A percentile compares a stretch with the other conserved stretches of the same genome.
Conservation (phyloP, 2,329 filamentous ascomycete genomes). For the Colletotrichum truncatum region DNA sequence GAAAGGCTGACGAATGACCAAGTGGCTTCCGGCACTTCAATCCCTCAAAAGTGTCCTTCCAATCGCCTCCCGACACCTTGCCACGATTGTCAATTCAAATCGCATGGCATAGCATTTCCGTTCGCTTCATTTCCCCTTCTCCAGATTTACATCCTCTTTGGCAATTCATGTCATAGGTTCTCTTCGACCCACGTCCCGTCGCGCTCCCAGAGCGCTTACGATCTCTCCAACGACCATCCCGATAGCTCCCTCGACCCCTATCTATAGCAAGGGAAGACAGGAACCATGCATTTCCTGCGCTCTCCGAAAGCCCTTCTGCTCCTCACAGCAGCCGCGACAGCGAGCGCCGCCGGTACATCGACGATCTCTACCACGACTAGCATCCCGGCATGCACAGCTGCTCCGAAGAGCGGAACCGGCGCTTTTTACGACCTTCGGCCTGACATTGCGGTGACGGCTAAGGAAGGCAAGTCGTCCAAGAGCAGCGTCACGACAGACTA, state of each 20-base stretch:
- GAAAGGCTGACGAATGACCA: conserved; percentile 28
- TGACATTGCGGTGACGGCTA: conserved; percentile 56
- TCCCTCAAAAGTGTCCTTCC: background rate
- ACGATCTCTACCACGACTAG: conserved; percentile 49
- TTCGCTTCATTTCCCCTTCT: background rate
- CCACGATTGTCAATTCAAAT: background rate
- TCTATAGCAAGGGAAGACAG: conserved; percentile 3
- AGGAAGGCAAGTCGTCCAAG: conserved; percentile 55
- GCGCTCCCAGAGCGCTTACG: conserved; percentile 14
- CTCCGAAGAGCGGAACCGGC: conserved; percentile 62
- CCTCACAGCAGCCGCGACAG: conserved; percentile 41
- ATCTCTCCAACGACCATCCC: background rate
- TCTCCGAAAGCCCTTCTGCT: conserved; percentile 42
- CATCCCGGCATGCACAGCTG: conserved; percentile 63
- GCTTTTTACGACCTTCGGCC: conserved; percentile 68
- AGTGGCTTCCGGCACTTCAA: background rate
- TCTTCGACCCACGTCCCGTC: background rate
- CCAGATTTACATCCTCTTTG: background rate
- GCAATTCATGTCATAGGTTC: conserved; percentile 19
- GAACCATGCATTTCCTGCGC: conserved; percentile 36
- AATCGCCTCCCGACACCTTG: background rate
- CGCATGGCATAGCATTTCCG: background rate
- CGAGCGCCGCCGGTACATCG: conserved; percentile 40
- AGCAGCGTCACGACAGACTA: conserved; percentile 59
- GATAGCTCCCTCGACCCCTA: background rate